Percentiles rank a stretch among this genome's conserved stretches.
Conservation (phyloP, 2,329 filamentous ascomycete species). For the Arachnopeziza araneosa region DNA sequence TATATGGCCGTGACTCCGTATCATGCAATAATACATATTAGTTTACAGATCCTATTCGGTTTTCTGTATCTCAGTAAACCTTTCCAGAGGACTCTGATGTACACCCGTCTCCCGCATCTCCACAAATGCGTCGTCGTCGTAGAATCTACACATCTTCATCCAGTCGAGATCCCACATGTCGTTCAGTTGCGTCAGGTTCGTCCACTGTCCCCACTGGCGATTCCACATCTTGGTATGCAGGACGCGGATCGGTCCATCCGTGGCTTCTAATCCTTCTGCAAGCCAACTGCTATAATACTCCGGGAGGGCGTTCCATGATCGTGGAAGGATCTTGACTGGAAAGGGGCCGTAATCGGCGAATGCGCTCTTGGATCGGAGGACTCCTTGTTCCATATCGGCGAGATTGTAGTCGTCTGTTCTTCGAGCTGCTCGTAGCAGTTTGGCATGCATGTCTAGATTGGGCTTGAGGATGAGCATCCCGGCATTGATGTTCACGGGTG, state of each 20-base stretch:
- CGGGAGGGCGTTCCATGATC: slow-evolving; percentile 5
- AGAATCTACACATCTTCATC: slow-evolving; percentile 11
- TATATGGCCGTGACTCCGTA: background rate
- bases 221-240: slow-evolving; percentile 8
- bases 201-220: slow-evolving; percentile 1
- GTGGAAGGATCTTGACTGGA: slow-evolving; percentile 4
- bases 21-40: background rate
- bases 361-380: slow-evolving; percentile 6
- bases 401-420: slow-evolving; percentile 2
- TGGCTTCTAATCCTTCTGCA: background rate
- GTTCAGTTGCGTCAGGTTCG: slow-evolving; percentile 7
- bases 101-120: slow-evolving; percentile 6
- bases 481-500: slow-evolving; percentile 1
- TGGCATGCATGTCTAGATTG: slow-evolving; percentile 10
- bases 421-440: slow-evolving; percentile 6
- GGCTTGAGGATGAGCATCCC: slow-evolving; percentile 7
- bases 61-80: slow-evolving; percentile 2
- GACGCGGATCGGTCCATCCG: slow-evolving; percentile 4
- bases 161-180: slow-evolving; percentile 11
- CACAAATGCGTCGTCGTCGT: slow-evolving; percentile 4
- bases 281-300: slow-evolving; percentile 4
- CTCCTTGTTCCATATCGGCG: slow-evolving; percentile 6
- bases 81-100: slow-evolving; percentile 6
- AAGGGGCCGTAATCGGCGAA: slow-evolving; percentile 3
- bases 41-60: background rate